These are phyloP conservation scores for Verbascum thapsus DNA, from an alignment of 257 asterid genomes.

Conservation along the genomic window DNA sequence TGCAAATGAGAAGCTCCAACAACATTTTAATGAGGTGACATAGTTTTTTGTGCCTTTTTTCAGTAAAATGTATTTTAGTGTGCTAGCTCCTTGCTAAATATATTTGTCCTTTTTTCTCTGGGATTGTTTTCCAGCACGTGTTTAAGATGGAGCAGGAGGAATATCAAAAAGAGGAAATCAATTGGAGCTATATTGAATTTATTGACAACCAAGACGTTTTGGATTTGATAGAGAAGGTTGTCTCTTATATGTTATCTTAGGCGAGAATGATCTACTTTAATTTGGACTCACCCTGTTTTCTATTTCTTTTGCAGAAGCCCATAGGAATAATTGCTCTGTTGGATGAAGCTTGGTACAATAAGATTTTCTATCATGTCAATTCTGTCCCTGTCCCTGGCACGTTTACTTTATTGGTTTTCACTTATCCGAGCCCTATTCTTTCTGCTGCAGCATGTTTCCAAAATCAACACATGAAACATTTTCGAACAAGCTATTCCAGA, in stretches of 20 bases:
- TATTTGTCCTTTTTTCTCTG: slow-evolving; percentile 18
- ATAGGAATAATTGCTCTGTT: slow-evolving; percentile 90
- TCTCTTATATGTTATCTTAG: slow-evolving; percentile 22
- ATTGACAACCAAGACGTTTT: slow-evolving; percentile 99
- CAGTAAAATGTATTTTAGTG: slow-evolving; percentile 31
- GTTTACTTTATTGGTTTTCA: slow-evolving; percentile 25
- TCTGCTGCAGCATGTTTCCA: slow-evolving; percentile 88
- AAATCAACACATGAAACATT: slow-evolving; percentile 94
- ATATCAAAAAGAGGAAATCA: slow-evolving; percentile 83
- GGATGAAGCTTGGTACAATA: slow-evolving; percentile 95
- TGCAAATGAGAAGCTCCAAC: slow-evolving; percentile 99
- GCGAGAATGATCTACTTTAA: slow-evolving; percentile 16
- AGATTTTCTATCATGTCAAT: slow-evolving; percentile 33
- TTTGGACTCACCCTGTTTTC: slow-evolving; percentile 31
- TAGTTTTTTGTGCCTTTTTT: slow-evolving; percentile 28
- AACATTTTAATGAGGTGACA: slow-evolving; percentile 95
- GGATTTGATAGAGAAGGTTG: slow-evolving; percentile 96
- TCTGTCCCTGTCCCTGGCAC: slow-evolving; percentile 32
- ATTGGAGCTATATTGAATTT: slow-evolving; percentile 99
- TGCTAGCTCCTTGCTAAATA: slow-evolving; percentile 19
- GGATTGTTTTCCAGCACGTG: slow-evolving; percentile 76
- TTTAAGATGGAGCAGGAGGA: slow-evolving; percentile 99
- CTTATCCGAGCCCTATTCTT: slow-evolving; percentile 31
- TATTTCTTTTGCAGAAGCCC: slow-evolving; percentile 79
- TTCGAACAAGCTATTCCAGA: slow-evolving; percentile 86